These are phyloP conservation scores for Schwanniomyces vanrijiae DNA, from an alignment of 805 yeast species.

Conservation along the genomic window DNA sequence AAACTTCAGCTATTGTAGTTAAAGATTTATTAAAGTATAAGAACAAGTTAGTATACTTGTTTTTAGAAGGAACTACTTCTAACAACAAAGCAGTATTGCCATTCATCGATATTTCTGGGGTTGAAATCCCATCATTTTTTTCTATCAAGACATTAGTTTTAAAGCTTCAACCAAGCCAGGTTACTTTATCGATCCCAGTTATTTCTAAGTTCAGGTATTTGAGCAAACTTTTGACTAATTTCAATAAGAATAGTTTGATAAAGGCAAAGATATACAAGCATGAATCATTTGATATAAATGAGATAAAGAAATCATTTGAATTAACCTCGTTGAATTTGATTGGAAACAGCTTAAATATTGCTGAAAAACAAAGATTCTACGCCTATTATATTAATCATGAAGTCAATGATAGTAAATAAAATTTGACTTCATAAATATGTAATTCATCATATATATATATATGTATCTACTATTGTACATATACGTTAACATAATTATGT, in stretches of 20 bases:
- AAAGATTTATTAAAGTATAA: constrained; percentile 22
- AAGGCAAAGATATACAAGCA: constrained; percentile 28
- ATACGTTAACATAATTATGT: neutral
- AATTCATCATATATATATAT: neutral
- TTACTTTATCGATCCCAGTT: constrained; percentile 38
- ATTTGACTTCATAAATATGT: neutral
- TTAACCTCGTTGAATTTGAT: constrained; percentile 33
- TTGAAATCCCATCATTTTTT: constrained; percentile 10
- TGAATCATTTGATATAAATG: constrained; percentile 13
- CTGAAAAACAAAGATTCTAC: constrained; percentile 30
- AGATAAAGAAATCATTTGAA: constrained; percentile 26
- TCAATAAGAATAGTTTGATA: constrained; percentile 18
- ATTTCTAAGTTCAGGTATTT: constrained; percentile 19
- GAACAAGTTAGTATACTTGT: constrained; percentile 50
- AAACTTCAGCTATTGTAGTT: constrained; percentile 10
- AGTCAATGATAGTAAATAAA: neutral
- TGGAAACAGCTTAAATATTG: constrained; percentile 24
- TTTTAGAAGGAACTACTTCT: constrained; percentile 83
- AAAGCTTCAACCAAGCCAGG: constrained; percentile 35
- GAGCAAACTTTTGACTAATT: constrained; percentile 19
- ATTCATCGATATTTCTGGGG: constrained; percentile 30
- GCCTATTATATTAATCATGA: constrained; percentile 17
- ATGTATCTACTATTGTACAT: too few species aligned
- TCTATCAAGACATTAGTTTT: constrained; percentile 36
- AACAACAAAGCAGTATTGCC: constrained; percentile 78